phyloP scores from a whole-genome alignment of 768 basidiomycete genomes.

The Chalciporus chontae region DNA sequence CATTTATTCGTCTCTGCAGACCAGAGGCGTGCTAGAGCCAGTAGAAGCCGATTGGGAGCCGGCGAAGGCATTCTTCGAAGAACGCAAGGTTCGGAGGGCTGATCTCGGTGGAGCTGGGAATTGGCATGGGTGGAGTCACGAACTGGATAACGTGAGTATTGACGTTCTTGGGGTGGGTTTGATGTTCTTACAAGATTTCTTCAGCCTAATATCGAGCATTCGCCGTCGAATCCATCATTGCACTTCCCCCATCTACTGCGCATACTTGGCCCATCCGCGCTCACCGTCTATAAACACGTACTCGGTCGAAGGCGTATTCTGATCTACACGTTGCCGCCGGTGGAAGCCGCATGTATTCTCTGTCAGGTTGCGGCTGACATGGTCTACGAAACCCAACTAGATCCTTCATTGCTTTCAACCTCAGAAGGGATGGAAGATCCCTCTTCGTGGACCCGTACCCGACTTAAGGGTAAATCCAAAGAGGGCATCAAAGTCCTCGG shows the following conservation, averaged over 20 bases:
- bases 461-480: constrained; percentile 38
- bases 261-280: constrained; percentile 72
- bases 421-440: constrained; percentile 21
- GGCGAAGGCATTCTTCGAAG: constrained; percentile 61
- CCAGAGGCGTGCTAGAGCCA: constrained; percentile 45
- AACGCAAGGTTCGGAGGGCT: constrained; percentile 47
- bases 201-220: constrained; percentile 21
- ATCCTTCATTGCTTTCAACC: constrained; percentile 17
- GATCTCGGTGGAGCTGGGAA: constrained; percentile 55
- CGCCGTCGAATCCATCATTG: constrained; percentile 49
- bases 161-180: not conserved
- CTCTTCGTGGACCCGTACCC: constrained; percentile 30
- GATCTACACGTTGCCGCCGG: constrained; percentile 75
- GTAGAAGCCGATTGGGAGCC: constrained; percentile 60
- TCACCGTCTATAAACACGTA: constrained; percentile 79
- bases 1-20: constrained; percentile 51
- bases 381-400: constrained; percentile 47
- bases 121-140: constrained; percentile 69
- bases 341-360: constrained; percentile 74
- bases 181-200: constrained; percentile 9
- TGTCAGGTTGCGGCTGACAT: constrained; percentile 62
- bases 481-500: constrained; percentile 69
- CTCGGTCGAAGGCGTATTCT: constrained; percentile 72
- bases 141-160: constrained; percentile 50
- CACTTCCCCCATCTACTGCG: constrained; percentile 75